Evolutionary conservation across 495 filamentous ascomycete genomes (phyloP).

Genomic region (Articulospora tetracladia): DNA sequence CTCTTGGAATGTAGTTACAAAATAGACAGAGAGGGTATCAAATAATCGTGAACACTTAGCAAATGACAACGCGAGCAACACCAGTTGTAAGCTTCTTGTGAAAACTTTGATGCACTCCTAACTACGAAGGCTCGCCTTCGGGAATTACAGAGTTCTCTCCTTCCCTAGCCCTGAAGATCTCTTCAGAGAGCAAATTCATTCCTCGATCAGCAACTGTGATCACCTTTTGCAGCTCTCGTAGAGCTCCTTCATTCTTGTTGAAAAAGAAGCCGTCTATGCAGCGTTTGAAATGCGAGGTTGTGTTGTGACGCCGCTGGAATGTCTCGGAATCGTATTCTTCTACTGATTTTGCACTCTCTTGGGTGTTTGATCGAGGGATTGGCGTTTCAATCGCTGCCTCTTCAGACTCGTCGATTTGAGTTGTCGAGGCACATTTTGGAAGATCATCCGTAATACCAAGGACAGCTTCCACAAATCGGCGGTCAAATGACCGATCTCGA

Average conservation of each 20-base stretch:
- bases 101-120: too few relatives aligned
- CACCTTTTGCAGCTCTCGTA: constrained; percentile 21
- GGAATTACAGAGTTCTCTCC: neutral
- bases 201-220: constrained; percentile 25
- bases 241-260: constrained; percentile 23
- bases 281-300: constrained; percentile 23
- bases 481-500: constrained; percentile 17
- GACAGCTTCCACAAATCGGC: constrained; percentile 24
- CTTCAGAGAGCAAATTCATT: constrained; percentile 20
- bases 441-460: neutral
- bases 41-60: too few relatives aligned
- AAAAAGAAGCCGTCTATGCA: constrained; percentile 26
- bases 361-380: neutral
- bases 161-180: constrained; percentile 18
- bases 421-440: too few relatives aligned
- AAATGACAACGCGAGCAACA: too few relatives aligned
- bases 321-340: constrained; percentile 21
- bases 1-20: too few relatives aligned
- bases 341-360: neutral
- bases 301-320: constrained; percentile 19
- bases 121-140: neutral
- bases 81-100: too few relatives aligned
- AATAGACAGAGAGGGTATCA: too few relatives aligned
- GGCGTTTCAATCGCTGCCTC: neutral
- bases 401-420: neutral